These are phyloP conservation scores for Calonectria naviculata DNA, from an alignment of 2,329 filamentous ascomycete genomes.

Conservation along the genomic window DNA sequence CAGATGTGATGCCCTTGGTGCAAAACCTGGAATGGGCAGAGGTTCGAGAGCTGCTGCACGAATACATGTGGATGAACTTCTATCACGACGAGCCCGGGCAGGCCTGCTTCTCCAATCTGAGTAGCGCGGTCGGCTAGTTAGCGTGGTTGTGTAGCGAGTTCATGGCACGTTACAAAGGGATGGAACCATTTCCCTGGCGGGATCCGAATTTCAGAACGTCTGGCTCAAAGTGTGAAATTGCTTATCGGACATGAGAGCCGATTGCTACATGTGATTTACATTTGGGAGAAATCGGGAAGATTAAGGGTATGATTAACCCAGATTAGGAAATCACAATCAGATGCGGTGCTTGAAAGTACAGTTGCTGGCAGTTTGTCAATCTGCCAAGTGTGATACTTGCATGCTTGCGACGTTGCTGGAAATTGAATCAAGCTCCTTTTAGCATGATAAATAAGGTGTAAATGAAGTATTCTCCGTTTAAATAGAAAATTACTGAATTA, in stretches of 20 bases:
- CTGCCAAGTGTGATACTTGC: neutral
- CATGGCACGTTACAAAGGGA: slow-evolving; percentile 3
- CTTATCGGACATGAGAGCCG: neutral
- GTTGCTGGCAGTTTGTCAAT: neutral
- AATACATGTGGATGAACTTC: neutral
- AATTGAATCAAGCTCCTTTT: neutral
- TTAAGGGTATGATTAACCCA: neutral
- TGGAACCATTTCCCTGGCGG: neutral
- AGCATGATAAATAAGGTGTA: neutral
- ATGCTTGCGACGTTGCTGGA: neutral
- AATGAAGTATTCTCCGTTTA: neutral
- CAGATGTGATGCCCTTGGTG: neutral
- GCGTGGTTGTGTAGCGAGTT: neutral
- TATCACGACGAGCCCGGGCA: neutral
- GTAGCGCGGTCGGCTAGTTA: neutral
- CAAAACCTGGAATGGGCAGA: neutral
- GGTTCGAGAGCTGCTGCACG: neutral
- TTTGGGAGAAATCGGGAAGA: neutral
- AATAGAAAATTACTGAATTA: no score
- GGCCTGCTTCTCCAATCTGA: neutral
- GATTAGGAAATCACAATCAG: neutral
- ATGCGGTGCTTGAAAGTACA: neutral
- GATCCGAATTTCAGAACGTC: neutral
- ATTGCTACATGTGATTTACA: neutral
- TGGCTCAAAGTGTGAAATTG: neutral